Conservation (phyloP, 1,139 yeast species). For the Scheffersomyces lignicola region DNA sequence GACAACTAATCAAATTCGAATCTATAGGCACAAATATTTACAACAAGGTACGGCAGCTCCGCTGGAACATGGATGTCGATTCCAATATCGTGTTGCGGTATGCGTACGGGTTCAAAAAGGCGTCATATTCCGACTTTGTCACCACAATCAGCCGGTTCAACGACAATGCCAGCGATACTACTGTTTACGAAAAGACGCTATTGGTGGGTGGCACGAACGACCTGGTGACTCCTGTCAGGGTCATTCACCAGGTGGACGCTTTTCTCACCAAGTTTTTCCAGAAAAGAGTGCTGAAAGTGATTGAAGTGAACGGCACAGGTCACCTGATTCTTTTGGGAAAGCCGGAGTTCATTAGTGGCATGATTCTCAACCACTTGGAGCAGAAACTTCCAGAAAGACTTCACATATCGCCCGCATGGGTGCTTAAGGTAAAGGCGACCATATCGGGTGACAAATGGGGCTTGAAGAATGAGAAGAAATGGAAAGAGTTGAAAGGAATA, state of each 20-base stretch:
- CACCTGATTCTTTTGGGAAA: conserved; percentile 65
- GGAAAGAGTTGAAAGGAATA: conserved; percentile 59
- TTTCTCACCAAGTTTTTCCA: conserved; percentile 26
- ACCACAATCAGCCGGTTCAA: conserved; percentile 37
- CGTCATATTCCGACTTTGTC: conserved; percentile 45
- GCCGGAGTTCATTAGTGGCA: conserved; percentile 67
- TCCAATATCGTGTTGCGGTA: conserved; percentile 56
- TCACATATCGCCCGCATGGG: conserved; percentile 64
- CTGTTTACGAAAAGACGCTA: conserved; percentile 43
- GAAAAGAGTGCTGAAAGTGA: conserved; percentile 30
- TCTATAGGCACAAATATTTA: conserved; percentile 31
- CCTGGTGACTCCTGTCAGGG: conserved; percentile 49
- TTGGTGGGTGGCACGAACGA: conserved; percentile 63
- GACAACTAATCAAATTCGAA: conserved; percentile 46
- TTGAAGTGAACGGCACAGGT: conserved; percentile 56
- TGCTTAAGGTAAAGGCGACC: conserved; percentile 58
- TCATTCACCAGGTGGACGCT: conserved; percentile 25
- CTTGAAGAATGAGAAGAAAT: conserved; percentile 69
- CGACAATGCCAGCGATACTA: conserved; percentile 30
- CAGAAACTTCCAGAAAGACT: conserved; percentile 46
- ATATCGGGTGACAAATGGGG: conserved; percentile 77
- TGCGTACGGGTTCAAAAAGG: conserved; percentile 47
- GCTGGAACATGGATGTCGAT: conserved; percentile 71
- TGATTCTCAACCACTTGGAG: conserved; percentile 59
- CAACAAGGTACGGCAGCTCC: conserved; percentile 56